Evolutionary conservation across 1,284 basidiomycete genomes (phyloP).

Genomic region (Wallemia mellicola): DNA sequence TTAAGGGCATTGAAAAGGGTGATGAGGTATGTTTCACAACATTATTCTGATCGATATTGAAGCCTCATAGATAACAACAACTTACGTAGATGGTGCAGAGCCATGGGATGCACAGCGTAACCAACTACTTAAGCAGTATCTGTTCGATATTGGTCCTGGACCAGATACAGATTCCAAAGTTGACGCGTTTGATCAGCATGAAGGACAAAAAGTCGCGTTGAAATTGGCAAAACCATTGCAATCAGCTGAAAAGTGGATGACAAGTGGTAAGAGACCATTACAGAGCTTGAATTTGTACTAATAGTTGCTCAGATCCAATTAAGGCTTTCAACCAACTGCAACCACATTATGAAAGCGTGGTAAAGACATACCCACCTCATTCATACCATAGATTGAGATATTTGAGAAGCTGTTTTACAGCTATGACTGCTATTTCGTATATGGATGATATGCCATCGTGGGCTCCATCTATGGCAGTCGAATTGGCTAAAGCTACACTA

Average conservation of each 20-base stretch:
- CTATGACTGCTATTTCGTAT: neutral
- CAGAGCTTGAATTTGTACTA: too few species aligned
- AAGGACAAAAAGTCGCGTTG: neutral
- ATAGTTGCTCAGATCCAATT: too few species aligned
- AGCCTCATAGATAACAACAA: neutral
- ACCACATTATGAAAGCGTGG: neutral
- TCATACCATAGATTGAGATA: neutral
- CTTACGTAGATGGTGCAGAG: neutral
- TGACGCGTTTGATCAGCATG: neutral
- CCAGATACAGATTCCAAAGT: neutral
- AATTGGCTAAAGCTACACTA: neutral
- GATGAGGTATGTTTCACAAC: neutral
- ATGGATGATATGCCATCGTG: neutral
- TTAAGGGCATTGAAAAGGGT: neutral
- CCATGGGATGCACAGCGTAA: neutral
- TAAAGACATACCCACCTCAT: neutral
- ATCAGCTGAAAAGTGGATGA: too few species aligned
- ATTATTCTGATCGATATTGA: too few species aligned
- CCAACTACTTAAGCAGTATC: neutral
- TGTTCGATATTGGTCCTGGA: neutral
- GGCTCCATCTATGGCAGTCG: neutral
- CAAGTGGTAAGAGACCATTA: too few species aligned
- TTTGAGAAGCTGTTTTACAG: neutral
- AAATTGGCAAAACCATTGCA: too few species aligned
- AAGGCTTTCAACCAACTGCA: neutral